Base-by-base conservation (phyloP, 2,329 filamentous ascomycete species). In the Ophiostoma piceae region DNA sequence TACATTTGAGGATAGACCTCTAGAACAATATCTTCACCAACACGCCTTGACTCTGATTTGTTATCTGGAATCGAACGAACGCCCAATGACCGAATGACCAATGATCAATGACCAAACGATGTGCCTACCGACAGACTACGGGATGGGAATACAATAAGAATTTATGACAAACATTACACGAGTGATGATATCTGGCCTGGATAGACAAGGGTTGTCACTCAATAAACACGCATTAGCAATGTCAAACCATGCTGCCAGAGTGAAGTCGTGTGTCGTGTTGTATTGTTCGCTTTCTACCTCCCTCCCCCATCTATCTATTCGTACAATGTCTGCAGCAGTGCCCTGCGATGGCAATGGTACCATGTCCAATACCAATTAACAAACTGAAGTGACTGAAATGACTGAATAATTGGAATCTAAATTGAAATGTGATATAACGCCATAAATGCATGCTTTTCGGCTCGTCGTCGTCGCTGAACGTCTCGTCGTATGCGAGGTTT, bases 381-480 rank as follows among this genome's bases (percentile, higher is more conserved):
- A 19, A 62, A 32, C 26, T 64, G 35, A 35, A 35, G 5, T 8
- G 35, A 35, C 35, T 35, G 35, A 35, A 35, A 35, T 35, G 8
- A 29, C 26, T 29, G 26, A 29, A 29, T 29, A 35, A 35, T 35
- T 35, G 35, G 35, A 35, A 35, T 29, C 35, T 62, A 47, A n/a
- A 62, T 35, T 35, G 35, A 35, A 8, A 35, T 35, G 8, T 35
- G 35, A 66, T 19, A 67, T 12, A 66, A 69, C 70, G 67, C 69
- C 69, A 41, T 57, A 47, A 35, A 70, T 65, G 66, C 57, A 68
- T 64, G 41, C 68, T 68, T 51, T 35, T 37, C 32, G n/a, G 51
- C 51, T 57, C 51, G 51, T 57, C 29, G n/a, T 62, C 26, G 22
- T 60, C 12, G 35, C 5, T 35, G 35, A 35, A 35, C 35, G 35